A percentile compares a stretch with the other conserved stretches of the same genome.
phyloP scores from a whole-genome alignment of 441 rosid genomes.

The Populus hybrid region DNA sequence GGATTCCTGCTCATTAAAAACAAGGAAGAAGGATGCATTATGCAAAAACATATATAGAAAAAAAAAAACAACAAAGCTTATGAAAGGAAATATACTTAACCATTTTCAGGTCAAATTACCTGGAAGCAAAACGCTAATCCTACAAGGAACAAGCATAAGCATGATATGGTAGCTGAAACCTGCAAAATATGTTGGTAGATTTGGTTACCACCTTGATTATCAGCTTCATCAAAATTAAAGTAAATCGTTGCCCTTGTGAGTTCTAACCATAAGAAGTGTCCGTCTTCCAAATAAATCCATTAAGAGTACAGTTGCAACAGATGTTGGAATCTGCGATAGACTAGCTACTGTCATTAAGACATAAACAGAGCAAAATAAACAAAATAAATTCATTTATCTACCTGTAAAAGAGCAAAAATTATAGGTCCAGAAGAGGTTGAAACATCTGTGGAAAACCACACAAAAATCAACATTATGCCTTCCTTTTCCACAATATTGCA shows the following conservation, averaged over 20 bases:
- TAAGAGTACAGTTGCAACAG: slow-evolving; percentile 6
- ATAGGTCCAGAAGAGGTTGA: slow-evolving; percentile 1
- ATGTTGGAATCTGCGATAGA: slow-evolving; percentile 20
- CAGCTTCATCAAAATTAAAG: not conserved
- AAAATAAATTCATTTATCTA: not conserved
- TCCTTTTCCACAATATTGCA: not conserved
- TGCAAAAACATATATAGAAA: not conserved
- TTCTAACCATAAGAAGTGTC: slow-evolving; percentile 23
- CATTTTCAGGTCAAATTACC: slow-evolving; percentile 1
- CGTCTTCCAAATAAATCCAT: slow-evolving; percentile 22
- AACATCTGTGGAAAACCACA: slow-evolving; percentile 13
- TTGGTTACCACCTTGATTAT: not conserved
- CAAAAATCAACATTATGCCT: not conserved
- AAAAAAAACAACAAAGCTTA: not conserved
- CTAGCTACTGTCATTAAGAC: not conserved
- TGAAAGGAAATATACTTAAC: too few species aligned
- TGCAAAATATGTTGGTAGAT: not conserved
- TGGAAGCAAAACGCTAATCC: slow-evolving; percentile 18
- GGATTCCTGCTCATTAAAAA: slow-evolving; percentile 11
- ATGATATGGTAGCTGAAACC: slow-evolving; percentile 17
- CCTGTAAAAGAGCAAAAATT: slow-evolving; percentile 20
- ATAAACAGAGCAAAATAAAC: not conserved
- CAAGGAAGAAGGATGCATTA: not conserved
- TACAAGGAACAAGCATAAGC: slow-evolving; percentile 14
- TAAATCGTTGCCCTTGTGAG: not conserved